Conservation (phyloP, 352 stramenopile species). For the Globisporangium yorkense region DNA sequence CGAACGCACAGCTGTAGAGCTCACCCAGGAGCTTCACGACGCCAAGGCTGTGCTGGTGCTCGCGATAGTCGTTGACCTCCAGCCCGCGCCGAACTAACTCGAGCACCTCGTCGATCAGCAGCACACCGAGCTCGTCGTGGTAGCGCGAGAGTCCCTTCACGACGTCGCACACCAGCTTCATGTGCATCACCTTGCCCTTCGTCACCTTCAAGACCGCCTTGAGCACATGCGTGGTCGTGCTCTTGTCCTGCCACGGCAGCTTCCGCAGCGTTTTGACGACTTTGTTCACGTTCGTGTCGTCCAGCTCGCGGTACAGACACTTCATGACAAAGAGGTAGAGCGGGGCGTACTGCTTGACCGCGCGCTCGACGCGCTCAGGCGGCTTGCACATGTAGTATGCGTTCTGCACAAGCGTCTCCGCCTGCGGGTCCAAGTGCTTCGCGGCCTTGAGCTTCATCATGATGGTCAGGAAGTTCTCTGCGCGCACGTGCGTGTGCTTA, state of each 20-base stretch:
- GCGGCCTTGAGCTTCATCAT: constrained; percentile 96
- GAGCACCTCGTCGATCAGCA: constrained; percentile 91
- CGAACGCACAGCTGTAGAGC: constrained; percentile 89
- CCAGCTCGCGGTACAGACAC: constrained; percentile 83
- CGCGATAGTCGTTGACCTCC: constrained; percentile 85
- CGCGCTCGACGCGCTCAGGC: constrained; percentile 71
- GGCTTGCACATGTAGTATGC: constrained; percentile 92
- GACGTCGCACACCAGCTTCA: constrained; percentile 85
- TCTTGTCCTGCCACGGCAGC: constrained; percentile 83
- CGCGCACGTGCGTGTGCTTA: constrained; percentile 91
- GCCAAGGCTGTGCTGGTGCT: constrained; percentile 92
- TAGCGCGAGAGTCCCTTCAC: constrained; percentile 80
- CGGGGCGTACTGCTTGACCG: constrained; percentile 85
- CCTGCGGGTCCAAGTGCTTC: constrained; percentile 85
- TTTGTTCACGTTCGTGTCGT: constrained; percentile 78
- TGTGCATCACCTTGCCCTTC: constrained; percentile 84
- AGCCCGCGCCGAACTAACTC: constrained; percentile 91
- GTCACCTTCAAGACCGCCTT: constrained; percentile 93
- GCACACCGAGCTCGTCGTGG: constrained; percentile 88
- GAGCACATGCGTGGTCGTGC: constrained; percentile 66
- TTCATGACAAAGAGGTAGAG: constrained; percentile 90
- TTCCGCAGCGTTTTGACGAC: constrained; percentile 93
- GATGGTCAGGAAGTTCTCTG: constrained; percentile 88
- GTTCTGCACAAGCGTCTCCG: constrained; percentile 89
- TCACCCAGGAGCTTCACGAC: constrained; percentile 93